Conservation (phyloP, 2,329 filamentous ascomycete genomes). For the Cadophora luteo-olivacea region DNA sequence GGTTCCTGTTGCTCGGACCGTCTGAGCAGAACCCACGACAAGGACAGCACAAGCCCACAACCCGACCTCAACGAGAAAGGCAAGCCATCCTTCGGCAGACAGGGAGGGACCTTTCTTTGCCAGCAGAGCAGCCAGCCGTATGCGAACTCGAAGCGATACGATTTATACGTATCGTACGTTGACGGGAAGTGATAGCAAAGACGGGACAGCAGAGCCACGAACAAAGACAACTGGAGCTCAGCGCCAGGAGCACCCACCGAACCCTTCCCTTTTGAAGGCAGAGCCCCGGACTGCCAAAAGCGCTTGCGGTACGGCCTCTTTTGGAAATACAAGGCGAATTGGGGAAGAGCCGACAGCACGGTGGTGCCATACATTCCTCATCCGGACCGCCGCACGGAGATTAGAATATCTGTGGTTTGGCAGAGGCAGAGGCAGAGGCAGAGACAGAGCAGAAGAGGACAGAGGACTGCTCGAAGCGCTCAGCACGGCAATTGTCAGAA, state of each 20-base stretch:
- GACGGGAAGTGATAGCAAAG: background rate
- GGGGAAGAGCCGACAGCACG: background rate
- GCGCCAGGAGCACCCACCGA: background rate
- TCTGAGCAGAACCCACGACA: constrained; percentile 10
- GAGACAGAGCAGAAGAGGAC: background rate
- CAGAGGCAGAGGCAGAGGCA: background rate
- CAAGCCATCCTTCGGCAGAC: constrained; percentile 10
- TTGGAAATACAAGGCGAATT: constrained; percentile 9
- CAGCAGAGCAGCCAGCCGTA: background rate
- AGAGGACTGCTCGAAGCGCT: background rate
- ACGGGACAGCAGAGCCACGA: background rate
- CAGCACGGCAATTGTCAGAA: background rate
- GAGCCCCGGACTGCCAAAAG: constrained; percentile 12
- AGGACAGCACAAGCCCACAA: background rate
- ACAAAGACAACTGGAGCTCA: background rate
- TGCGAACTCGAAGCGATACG: background rate
- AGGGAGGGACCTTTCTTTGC: background rate
- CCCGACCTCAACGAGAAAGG: background rate
- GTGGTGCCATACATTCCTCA: background rate
- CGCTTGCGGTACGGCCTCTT: constrained; percentile 7
- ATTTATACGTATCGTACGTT: too few relatives aligned
- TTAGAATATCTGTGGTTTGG: constrained; percentile 9
- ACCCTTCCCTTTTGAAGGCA: constrained; percentile 1
- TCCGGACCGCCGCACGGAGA: constrained; percentile 3
- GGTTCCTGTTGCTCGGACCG: constrained; percentile 3